Base-by-base conservation (phyloP, 2,329 filamentous ascomycete genomes). In the Aspergillus viridinutans region DNA sequence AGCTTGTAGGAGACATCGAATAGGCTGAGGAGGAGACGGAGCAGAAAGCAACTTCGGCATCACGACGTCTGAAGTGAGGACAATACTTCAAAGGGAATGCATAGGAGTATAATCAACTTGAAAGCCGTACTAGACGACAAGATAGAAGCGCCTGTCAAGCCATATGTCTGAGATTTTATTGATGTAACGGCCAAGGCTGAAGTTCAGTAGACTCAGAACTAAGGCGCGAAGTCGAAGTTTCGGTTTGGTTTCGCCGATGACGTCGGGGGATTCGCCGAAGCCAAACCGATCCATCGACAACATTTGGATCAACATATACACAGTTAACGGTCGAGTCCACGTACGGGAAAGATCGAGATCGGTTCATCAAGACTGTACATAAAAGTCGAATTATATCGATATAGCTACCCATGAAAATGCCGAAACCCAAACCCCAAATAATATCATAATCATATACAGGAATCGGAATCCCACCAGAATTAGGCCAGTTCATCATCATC, bases 401-500 rank as follows among this genome's bases (percentile, higher is more conserved):
- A 20, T 40, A n/a, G 14, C 20, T n/a, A 23, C 8, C 29, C 12
- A 25, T 51, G 17, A 35, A 50, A 23, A 49, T 49, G 21, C 32
- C n/a, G 17, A 26, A 20, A 8, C 10, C 12, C 49, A 23, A 32
- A 40, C 32, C 10, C 23, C 6, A 51, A 25, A 25, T 35, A 12
- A 12, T 4, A 45, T 12, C n/a, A 43, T 21, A 21, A 45, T 38
- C 32, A 52, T 32, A 38, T 38, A 50, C n/a, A 32, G 17, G 5
- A 29, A 55, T n/a, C 8, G 28, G 28, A 51, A 45, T 45, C 28
- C 32, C 28, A 53, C 32, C 32, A 21, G 2, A 14, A 38, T 67
- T 57, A 73, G 52, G 72, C 73, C 60, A 75, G 52, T 64, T 77
- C 75, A 63, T 76, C 74, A 53, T 81, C 78, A 60, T 85, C 86